These are phyloP conservation scores for Pythium monospermum DNA, from an alignment of 352 stramenopile genomes.

Conservation along the genomic window DNA sequence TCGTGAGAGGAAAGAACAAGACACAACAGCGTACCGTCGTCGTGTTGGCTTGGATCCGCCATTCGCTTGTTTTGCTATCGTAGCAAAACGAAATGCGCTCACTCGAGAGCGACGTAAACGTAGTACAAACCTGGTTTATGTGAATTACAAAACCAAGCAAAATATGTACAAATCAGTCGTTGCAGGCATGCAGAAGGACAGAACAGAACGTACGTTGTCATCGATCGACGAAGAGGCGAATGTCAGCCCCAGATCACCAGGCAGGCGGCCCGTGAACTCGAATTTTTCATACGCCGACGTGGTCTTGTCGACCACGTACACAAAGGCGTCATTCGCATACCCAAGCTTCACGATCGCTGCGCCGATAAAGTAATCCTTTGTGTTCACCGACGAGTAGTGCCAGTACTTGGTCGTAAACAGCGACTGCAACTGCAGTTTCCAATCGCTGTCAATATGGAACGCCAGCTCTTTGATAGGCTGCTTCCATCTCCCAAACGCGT, in stretches of 20 bases:
- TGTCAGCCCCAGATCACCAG: constrained; percentile 23
- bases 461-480: constrained; percentile 14
- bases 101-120: constrained; percentile 9
- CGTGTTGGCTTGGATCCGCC: constrained; percentile 22
- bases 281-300: constrained; percentile 26
- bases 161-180: not conserved
- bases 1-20: not conserved
- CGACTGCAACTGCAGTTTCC: constrained; percentile 4
- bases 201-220: constrained; percentile 3
- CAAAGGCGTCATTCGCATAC: constrained; percentile 35
- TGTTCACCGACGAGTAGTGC: constrained; percentile 43
- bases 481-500: constrained; percentile 35
- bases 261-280: constrained; percentile 28
- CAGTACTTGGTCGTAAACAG: constrained; percentile 33
- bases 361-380: constrained; percentile 30
- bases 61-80: constrained; percentile 13
- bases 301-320: constrained; percentile 46
- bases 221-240: constrained; percentile 43
- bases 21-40: constrained; percentile 13
- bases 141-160: too few relatives aligned
- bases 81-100: constrained; percentile 32
- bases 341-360: constrained; percentile 39
- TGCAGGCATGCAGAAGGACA: not conserved
- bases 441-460: constrained; percentile 29
- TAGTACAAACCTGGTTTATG: constrained; percentile 28